Evolutionary conservation across 2,329 filamentous ascomycete species (phyloP).

Genomic region (Cladosporium sphaerospermum): DNA sequence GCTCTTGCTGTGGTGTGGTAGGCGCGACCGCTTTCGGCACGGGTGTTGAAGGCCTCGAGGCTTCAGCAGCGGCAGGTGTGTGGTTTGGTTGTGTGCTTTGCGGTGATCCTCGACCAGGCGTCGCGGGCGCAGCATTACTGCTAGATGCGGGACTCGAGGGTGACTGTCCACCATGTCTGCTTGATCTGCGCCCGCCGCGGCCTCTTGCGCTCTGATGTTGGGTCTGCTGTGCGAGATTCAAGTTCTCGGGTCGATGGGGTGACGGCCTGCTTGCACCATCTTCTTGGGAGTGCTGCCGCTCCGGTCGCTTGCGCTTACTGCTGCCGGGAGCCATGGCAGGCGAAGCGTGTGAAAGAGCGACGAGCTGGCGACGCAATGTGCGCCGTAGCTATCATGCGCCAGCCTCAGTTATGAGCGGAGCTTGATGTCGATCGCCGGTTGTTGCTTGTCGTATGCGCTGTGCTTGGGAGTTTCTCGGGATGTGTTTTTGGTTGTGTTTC

Average conservation of each 20-base stretch:
- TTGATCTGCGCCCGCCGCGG: slow-evolving; percentile 8
- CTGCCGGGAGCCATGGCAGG: slow-evolving; percentile 25
- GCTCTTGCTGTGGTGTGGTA: slow-evolving; percentile 13
- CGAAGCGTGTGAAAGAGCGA: slow-evolving; percentile 1
- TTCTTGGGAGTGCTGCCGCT: slow-evolving; percentile 41
- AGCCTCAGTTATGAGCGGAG: background rate
- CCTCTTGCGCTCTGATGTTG: slow-evolving; percentile 27
- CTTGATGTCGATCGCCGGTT: background rate
- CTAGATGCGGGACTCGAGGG: background rate
- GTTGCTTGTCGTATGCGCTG: background rate
- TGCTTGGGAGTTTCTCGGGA: too few species aligned
- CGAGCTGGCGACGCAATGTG: slow-evolving; percentile 5
- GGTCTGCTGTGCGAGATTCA: slow-evolving; percentile 48
- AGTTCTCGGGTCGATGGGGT: slow-evolving; percentile 45
- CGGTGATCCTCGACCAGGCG: slow-evolving; percentile 1
- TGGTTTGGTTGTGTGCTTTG: background rate
- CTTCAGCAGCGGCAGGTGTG: slow-evolving; percentile 9
- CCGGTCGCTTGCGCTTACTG: slow-evolving; percentile 51
- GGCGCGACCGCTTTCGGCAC: slow-evolving; percentile 10
- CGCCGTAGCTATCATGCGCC: slow-evolving; percentile 3
- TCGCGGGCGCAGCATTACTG: background rate
- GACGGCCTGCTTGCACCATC: slow-evolving; percentile 39
- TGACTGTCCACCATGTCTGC: slow-evolving; percentile 3
- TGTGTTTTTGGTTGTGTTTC: too few species aligned
- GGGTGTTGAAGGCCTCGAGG: slow-evolving; percentile 12